A percentile compares a stretch with the other conserved stretches of the same genome.
phyloP scores from a whole-genome alignment of 805 yeast genomes.

The Wickerhamomyces subpelliculosus region DNA sequence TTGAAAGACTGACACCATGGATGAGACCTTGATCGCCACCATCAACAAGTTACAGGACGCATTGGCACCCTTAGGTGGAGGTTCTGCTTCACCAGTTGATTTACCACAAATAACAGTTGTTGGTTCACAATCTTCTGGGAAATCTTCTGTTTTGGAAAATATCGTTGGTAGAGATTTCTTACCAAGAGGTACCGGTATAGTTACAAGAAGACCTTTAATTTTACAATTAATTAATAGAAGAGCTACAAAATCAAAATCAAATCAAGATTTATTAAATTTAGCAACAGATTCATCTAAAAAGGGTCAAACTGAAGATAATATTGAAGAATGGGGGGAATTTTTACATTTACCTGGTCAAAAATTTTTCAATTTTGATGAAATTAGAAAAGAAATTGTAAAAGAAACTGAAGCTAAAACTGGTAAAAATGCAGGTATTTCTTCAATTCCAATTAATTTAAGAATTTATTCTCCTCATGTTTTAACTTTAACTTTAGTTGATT shows the following conservation, averaged over 20 bases:
- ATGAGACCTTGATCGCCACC: slow-evolving; percentile 65
- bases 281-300: slow-evolving; percentile 39
- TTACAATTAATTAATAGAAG: slow-evolving; percentile 74
- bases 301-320: slow-evolving; percentile 57
- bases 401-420: slow-evolving; percentile 87
- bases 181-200: slow-evolving; percentile 91
- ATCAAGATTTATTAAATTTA: slow-evolving; percentile 28
- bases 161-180: slow-evolving; percentile 87
- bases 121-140: slow-evolving; percentile 87
- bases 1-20: slow-evolving; percentile 37
- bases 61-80: slow-evolving; percentile 80
- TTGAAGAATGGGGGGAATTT: slow-evolving; percentile 96
- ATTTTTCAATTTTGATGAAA: slow-evolving; percentile 81
- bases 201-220: slow-evolving; percentile 82
- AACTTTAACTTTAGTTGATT: slow-evolving; percentile 89
- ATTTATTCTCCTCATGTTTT: slow-evolving; percentile 91
- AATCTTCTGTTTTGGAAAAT: slow-evolving; percentile 83
- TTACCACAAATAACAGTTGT: slow-evolving; percentile 94
- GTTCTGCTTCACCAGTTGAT: slow-evolving; percentile 75
- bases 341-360: slow-evolving; percentile 85
- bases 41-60: slow-evolving; percentile 84
- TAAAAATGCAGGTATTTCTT: slow-evolving; percentile 80
- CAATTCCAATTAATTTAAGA: slow-evolving; percentile 88
- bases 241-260: slow-evolving; percentile 25
- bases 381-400: slow-evolving; percentile 81